These are phyloP conservation scores for Ophiocordyceps camponoti-leonardi DNA, from an alignment of 2,329 filamentous ascomycete species.

Conservation along the genomic window DNA sequence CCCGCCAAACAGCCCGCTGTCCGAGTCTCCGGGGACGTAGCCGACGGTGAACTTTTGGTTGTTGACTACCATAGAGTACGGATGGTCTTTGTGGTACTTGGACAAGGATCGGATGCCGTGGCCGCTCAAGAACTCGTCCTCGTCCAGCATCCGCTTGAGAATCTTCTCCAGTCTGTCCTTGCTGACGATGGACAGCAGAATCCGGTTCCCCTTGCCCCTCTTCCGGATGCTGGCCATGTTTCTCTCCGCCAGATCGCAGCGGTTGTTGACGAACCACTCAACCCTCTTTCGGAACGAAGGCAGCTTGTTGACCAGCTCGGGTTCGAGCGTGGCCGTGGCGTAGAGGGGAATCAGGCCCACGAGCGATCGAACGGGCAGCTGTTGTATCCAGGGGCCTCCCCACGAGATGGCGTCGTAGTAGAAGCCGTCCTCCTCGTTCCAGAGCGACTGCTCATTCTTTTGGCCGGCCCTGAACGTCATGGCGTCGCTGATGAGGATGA, in stretches of 20 bases:
- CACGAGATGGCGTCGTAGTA: slow-evolving; percentile 98
- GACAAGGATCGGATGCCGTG: slow-evolving; percentile 86
- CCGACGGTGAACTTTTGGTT: slow-evolving; percentile 74
- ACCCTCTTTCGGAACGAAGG: slow-evolving; percentile 86
- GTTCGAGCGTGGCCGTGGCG: slow-evolving; percentile 80
- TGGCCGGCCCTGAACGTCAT: slow-evolving; percentile 68
- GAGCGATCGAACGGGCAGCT: slow-evolving; percentile 79
- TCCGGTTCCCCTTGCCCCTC: slow-evolving; percentile 75
- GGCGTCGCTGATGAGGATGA: slow-evolving; percentile 92
- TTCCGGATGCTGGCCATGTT: slow-evolving; percentile 90
- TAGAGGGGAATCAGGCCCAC: slow-evolving; percentile 90
- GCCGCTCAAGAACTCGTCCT: slow-evolving; percentile 80
- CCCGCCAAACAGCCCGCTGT: slow-evolving; percentile 85
- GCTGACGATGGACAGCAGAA: slow-evolving; percentile 79
- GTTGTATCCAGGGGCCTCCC: slow-evolving; percentile 84
- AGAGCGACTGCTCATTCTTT: slow-evolving; percentile 66
- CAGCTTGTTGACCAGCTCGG: slow-evolving; percentile 80
- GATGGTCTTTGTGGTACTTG: slow-evolving; percentile 77
- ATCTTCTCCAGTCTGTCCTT: slow-evolving; percentile 86
- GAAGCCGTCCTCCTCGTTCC: slow-evolving; percentile 94
- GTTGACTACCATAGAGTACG: slow-evolving; percentile 91
- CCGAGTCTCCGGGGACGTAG: slow-evolving; percentile 90
- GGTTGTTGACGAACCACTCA: slow-evolving; percentile 86
- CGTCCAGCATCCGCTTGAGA: slow-evolving; percentile 78
- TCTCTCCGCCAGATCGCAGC: slow-evolving; percentile 70